Base-by-base conservation (phyloP, 441 rosid genomes). In the Croton laevigatus region DNA sequence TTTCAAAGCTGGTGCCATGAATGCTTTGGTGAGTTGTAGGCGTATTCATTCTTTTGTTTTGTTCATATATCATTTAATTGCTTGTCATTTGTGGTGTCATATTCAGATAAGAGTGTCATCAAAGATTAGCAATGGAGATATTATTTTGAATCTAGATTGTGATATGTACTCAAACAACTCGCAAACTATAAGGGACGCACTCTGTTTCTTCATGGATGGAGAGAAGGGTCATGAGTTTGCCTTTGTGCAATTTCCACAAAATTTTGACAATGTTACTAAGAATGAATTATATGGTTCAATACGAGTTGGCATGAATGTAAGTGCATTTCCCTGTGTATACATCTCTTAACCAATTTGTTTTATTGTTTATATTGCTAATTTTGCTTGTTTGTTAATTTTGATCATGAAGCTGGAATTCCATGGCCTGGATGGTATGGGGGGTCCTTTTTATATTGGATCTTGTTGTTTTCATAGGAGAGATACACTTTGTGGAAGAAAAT, bases 401-500 rank as follows among this genome's bases (percentile, higher is more conserved):
- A 17, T 52, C 11, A 27, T 74, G 67, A 79, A 89, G 97, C 81
- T 90, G 65, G 93, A 91, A 40, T 85, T 91, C 36, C 77, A 73
- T 58, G 88, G 93, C 44, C 0, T 78, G 62, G 96, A 93, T 85
- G 91, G 91, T 53, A 67, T 61, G 73, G 97, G 91, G 44, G 94
- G 97, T 0, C 86, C 88, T n/a, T 38, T 80, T 0, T 91, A 87
- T 71, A 6, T 85, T 52, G 94, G 96, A 68, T 86, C 84, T 46
- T 89, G 96, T 57, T 89, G 94, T 83, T 91, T 93, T 77, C 96
- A 87, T 79, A 83, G 93, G 77, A 86, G 97, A 82, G 93, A 89
- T 62, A 76, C 57, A 51, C 76, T 93, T 0, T 76, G 85, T 70
- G 91, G 96, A 46, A 81, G 73, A 68, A 78, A 75, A 59, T 76